phyloP scores from a whole-genome alignment of 129 eudicot species.

The Helianthus tuberosus region DNA sequence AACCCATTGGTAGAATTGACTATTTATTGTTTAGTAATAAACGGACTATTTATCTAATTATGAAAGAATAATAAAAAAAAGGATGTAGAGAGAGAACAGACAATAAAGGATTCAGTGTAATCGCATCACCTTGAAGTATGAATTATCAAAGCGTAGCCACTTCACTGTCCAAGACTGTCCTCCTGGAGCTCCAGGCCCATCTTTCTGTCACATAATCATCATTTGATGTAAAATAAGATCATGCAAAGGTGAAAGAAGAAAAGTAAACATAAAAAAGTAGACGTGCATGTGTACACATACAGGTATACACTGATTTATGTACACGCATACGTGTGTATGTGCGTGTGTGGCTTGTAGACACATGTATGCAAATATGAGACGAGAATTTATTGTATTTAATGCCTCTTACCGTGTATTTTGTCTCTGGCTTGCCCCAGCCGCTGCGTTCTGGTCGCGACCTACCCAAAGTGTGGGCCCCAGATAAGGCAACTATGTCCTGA shows the following conservation, averaged over 20 bases:
- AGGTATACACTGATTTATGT: background rate
- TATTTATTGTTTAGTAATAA: background rate
- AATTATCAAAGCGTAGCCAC: conserved; percentile 98
- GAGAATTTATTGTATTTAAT: background rate
- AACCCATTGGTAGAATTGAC: conserved; percentile 10
- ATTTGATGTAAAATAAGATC: conserved; percentile 8
- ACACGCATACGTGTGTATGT: background rate
- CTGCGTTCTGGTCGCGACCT: conserved; percentile 99
- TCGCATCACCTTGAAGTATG: conserved; percentile 79
- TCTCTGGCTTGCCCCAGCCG: conserved; percentile 99
- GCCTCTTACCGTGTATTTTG: conserved; percentile 83
- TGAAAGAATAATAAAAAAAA: no score
- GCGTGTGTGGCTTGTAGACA: background rate
- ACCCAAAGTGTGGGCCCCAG: conserved; percentile 98
- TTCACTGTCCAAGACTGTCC: conserved; percentile 97
- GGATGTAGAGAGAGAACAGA: no score
- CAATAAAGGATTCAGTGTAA: background rate
- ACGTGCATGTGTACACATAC: background rate
- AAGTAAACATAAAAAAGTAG: background rate
- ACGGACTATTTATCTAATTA: background rate
- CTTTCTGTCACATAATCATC: conserved; percentile 69
- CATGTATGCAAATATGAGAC: background rate
- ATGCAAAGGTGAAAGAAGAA: conserved; percentile 4
- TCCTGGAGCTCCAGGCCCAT: conserved; percentile 99
- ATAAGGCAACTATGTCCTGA: conserved; percentile 96